phyloP scores from a whole-genome alignment of 805 yeast genomes.

The Starmerella potacharoeniae region DNA sequence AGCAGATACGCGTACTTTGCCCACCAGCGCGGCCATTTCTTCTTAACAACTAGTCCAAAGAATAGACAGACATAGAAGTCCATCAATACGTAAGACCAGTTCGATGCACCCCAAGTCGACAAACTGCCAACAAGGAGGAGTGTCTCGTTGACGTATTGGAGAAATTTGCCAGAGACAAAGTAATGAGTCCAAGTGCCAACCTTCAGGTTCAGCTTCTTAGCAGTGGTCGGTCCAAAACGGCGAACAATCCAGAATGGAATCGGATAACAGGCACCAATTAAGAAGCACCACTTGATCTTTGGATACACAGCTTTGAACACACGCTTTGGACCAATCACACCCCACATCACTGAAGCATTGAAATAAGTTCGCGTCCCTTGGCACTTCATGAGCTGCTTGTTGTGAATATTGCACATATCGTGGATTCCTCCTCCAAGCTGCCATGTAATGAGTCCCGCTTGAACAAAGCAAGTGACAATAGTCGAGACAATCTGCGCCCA shows the following conservation, averaged over 20 bases:
- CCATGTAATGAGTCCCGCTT: conserved; percentile 28
- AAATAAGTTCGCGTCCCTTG: conserved; percentile 35
- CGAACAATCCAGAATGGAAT: conserved; percentile 17
- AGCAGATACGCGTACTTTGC: conserved; percentile 41
- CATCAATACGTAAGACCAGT: conserved; percentile 35
- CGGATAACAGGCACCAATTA: conserved; percentile 37
- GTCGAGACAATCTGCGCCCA: conserved; percentile 33
- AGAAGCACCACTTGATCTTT: conserved; percentile 48
- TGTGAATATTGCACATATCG: conserved; percentile 25
- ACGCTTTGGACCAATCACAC: conserved; percentile 37
- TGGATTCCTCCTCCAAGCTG: conserved; percentile 28
- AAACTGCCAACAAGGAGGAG: conserved; percentile 11
- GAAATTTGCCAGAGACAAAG: conserved; percentile 16
- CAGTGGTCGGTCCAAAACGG: background rate
- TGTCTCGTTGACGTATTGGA: conserved; percentile 9
- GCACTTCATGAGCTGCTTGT: conserved; percentile 29
- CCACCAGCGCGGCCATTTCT: conserved; percentile 40
- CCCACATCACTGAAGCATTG: conserved; percentile 36
- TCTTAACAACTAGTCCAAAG: conserved; percentile 36
- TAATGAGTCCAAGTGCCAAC: conserved; percentile 12
- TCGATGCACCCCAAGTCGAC: conserved; percentile 34
- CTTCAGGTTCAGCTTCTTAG: background rate
- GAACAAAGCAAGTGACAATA: conserved; percentile 21
- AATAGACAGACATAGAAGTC: conserved; percentile 31
- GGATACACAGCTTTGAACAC: conserved; percentile 40